Base-by-base conservation (phyloP, 2,329 filamentous ascomycete genomes). In the Xylariales sp. region DNA sequence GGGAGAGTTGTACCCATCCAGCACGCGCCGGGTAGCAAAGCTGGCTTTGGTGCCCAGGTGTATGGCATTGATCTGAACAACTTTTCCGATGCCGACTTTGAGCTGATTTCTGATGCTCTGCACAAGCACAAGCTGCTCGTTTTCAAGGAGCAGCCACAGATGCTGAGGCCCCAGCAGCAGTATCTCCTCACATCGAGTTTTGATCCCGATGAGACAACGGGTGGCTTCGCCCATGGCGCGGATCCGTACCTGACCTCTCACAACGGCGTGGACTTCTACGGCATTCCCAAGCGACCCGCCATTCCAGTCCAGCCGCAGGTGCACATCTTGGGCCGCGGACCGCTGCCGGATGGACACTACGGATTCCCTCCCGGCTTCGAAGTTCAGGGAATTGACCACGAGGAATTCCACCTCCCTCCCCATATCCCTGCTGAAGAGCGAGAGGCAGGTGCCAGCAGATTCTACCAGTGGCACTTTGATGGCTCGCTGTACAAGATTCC, bases 401-500 rank as follows among this genome's bases (percentile, higher is more conserved):
- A 45, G n/a, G 50, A 58, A 17, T 62, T 62, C 43, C 60, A 65
- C 39, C 47, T 61, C 14, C 58, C 59, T n/a, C 61, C 61, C 6
- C 61, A 64, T 32, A 56, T 61, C 13, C 46, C 58, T 5, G 46
- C 44, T 5, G 54, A 48, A 21, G 59, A 64, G 19, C 48, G 58
- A 2, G 58, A 57, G 31, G 48, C 50, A 4, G 60, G 59, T 5
- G 50, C 54, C 40, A 76, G 72, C 3, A 65, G 64, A 63, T 81
- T 88, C 63, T 89, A 86, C 62, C 70, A 85, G 42, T 89, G 85
- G 85, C 85, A 89, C 56, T 88, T 89, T 38, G 85, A 89, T 52
- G 85, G 85, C 4, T 85, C 85, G 2, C 66, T 89, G 5, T 89
- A 89, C 54, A 82, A 76, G 14, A 72, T 88, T 6, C 77, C 85